A percentile compares a stretch with the other conserved stretches of the same genome.
Conservation (phyloP, 371 early-diverging fungal genomes). For the Mucor plumbeus region DNA sequence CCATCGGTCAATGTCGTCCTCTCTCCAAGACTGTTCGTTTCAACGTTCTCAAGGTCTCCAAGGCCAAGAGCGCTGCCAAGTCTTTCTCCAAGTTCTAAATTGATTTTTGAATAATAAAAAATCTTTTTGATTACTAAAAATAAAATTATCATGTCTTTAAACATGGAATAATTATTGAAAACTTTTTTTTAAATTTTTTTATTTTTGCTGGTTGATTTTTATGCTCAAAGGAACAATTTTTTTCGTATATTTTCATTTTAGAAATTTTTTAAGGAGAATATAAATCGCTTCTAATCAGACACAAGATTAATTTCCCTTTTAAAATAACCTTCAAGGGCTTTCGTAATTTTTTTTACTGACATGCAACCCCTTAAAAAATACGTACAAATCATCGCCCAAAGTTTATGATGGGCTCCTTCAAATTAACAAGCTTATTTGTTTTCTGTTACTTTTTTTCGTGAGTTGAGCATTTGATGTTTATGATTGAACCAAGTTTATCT, state of each 20-base stretch:
- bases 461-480: conserved; percentile 9
- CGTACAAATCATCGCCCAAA: neutral
- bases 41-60: conserved; percentile 98
- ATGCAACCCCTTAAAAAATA: conserved; percentile 5
- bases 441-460: neutral
- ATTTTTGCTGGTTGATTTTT: too few species aligned
- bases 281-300: neutral
- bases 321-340: neutral
- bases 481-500: conserved; percentile 12
- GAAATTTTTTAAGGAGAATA: neutral
- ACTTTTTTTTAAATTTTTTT: neutral
- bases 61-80: conserved; percentile 90
- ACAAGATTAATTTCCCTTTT: conserved; percentile 6
- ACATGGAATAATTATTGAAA: too few species aligned
- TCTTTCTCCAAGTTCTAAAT: conserved; percentile 95
- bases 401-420: neutral
- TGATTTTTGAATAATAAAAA: conserved; percentile 13
- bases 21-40: conserved; percentile 99
- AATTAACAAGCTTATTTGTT: conserved; percentile 11
- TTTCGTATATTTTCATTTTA: neutral
- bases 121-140: conserved; percentile 7
- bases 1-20: conserved; percentile 98
- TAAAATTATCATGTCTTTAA: too few species aligned
- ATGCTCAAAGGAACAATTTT: too few species aligned
- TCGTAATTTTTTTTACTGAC: neutral